Evolutionary conservation across 148 eudicot genomes (phyloP), one percentile per base, ranked within the genome.

Genomic region (Nepenthes mirabilis): DNA sequence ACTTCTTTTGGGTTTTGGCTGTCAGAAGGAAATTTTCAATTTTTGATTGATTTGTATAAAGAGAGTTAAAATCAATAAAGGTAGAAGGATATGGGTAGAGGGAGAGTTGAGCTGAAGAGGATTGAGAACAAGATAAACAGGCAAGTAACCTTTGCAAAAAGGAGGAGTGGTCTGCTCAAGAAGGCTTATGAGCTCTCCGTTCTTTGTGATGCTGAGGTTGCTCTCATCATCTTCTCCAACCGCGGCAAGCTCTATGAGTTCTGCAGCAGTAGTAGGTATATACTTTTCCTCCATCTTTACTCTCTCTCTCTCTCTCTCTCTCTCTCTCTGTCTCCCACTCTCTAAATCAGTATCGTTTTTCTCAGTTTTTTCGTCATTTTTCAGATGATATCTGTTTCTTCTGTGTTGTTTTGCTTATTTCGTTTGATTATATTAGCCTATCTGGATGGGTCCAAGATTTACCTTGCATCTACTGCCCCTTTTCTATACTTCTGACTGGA

Each of bases 121-220:
- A 81, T 81, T 35, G 86, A 81, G 72, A 81, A 81, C 72, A 81
- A 78, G 69, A 75, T 81, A 81, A 78, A 78, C 74, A 65, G 83
- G 64, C 83, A 78, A 53, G 83, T 81, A 14, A 80, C 85, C 3
- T 80, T 80, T 80, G 85, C 85, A 14, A 80, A 80, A 66, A 80
- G 85, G 43, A 77, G 85, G 35, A 78, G 75, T 81, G 85, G 85
- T 37, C 56, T 81, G 49, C 68, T 80, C 37, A 80, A 80, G 66
- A 80, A 80, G 52, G 85, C 85, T 51, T 80, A 80, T 71, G 85
- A 80, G 51, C 74, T 80, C 23, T 80, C 85, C 65, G 79, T 80
- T 40, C 85, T 80, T 33, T 80, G 85, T 74, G 85, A 80, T 59
- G 85, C 85, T 69, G 81, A 78, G 58, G 70, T 78, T 71, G 82